Percentiles rank a stretch among this genome's conserved stretches.
Conservation (phyloP, 1,139 yeast genomes). For the Pichia sp. region DNA sequence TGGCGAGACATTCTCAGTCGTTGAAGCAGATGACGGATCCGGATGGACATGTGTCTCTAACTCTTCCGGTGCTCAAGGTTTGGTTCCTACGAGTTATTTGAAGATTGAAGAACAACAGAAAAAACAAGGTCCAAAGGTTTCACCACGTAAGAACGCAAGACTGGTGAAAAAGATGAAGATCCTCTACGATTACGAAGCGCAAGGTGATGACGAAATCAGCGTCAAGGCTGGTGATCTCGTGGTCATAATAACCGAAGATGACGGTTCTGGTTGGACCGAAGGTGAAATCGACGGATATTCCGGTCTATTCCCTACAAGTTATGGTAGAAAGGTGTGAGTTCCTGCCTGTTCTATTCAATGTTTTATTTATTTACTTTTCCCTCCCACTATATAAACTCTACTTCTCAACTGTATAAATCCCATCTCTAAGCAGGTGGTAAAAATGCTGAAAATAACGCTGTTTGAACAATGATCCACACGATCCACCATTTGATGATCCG, state of each 20-base stretch:
- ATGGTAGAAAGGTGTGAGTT: constrained; percentile 38
- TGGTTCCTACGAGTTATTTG: constrained; percentile 88
- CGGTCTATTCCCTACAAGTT: constrained; percentile 85
- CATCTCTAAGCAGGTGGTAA: constrained; percentile 72
- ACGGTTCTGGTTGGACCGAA: constrained; percentile 96
- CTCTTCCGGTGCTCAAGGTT: constrained; percentile 53
- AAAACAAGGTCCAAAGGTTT: constrained; percentile 63
- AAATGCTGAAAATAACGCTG: constrained; percentile 61
- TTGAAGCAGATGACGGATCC: constrained; percentile 79
- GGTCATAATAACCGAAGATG: constrained; percentile 63
- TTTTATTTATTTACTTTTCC: too few relatives aligned
- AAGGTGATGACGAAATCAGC: constrained; percentile 78
- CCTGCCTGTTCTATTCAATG: neutral
- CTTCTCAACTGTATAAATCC: too few relatives aligned
- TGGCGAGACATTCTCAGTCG: constrained; percentile 60
- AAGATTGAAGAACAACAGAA: constrained; percentile 42
- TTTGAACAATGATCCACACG: constrained; percentile 57
- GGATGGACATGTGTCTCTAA: constrained; percentile 80
- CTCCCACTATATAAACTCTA: too few relatives aligned
- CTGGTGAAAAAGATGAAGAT: constrained; percentile 66
- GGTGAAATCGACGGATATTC: constrained; percentile 74
- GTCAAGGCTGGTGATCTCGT: constrained; percentile 72
- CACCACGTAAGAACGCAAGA: constrained; percentile 79
- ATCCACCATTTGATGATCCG: constrained; percentile 43
- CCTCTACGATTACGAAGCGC: constrained; percentile 75